Base-by-base conservation (phyloP, 2,329 filamentous ascomycete species). In the Colletotrichum cordylinicola region DNA sequence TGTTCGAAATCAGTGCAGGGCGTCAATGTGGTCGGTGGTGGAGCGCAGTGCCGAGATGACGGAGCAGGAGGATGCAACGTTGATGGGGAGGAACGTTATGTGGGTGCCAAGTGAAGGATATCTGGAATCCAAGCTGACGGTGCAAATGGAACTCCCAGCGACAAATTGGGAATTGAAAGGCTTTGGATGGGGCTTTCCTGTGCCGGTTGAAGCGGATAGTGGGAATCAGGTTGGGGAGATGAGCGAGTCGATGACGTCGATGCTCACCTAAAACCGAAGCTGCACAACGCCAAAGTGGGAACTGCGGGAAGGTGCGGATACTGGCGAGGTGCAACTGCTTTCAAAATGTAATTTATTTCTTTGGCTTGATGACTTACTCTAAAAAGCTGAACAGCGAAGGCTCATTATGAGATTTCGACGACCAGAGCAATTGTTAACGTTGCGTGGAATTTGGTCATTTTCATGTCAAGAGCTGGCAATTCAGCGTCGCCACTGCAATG, bases 221-320 rank as follows among this genome's bases (percentile, higher is more conserved):
- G 72, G 68, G 24, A 52, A 21, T n/a, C 27, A 60, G 39, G 43
- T 35, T 60, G 3, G 39, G 39, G 21, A 52, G 62, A 61, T 56
- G 10, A 15, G 6, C 43, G 52, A 69, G 24, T 70, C 67, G 56
- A 61, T 61, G 52, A 71, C 60, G 55, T 75, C 68, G 55, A 8
- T 29, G 5, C n/a, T 67, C 43, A 18, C 21, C 27, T 15, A 24
- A 43, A 64, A 33, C 4, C 27, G 39, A 64, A 64, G 43, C 37
- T 60, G 39, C 70, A 58, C 39, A 58, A 70, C 27, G 58, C 62
- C 27, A 56, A 56, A 52, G 70, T 73, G 70, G 70, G 55, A 73
- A 69, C 37, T 33, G 29, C 64, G 37, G n/a, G 15, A 21, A 15
- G 15, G 3, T 13, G 43, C 31, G 39, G 33, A 16, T 48, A 21